Base-by-base conservation (phyloP, 208 protist species). In the Trypanosoma brucei region DNA sequence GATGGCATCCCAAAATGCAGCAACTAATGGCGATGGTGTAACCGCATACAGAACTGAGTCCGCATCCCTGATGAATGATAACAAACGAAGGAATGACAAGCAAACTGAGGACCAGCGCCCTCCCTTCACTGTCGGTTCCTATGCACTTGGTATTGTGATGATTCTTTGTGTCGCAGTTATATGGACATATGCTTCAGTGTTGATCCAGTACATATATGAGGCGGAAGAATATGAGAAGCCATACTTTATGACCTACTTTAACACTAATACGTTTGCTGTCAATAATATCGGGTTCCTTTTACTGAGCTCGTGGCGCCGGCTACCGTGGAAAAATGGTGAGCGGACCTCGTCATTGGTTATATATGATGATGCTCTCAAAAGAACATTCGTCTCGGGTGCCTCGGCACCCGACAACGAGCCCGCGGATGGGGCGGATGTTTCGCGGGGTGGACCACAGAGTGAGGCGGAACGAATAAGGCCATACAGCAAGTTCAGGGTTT, bases 171-270 rank as follows among this genome's bases (percentile, higher is more conserved):
- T 96, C 42, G 83, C 86, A 2, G 70, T 96, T 51, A 96, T 97
- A 55, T 96, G 91, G 89, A 90, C 96, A 7, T 78, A 75, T 1
- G 91, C 91, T 2, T 95, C 89, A 7, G 73, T 77, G 55, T 89
- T 85, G 76, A 97, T 97, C 68, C 84, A 96, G 66, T 78, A 86
- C 65, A 94, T 96, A 40, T 97, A 96, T 62, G 81, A 71, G 22
- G 62, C 80, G 11, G 59, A 93, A 3, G 67, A 93, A 13, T 96
- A 83, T 70, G 78, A 86, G 57, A 87, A 91, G 54, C 91, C 91
- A 3, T 95, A 86, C 59, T 96, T 97, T 51, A 68, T 97, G 48
- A 97, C 91, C 0, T 97, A 91, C 64, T 96, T 97, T 62, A 96
- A 96, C 68, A 96, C 89, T 1, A 80, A 77, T 0, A 75, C 68